Conservation (phyloP, 176 grass and related monocot genomes). For the Triticum aestivum region IWGSC_CS_RefSeq_v2.1 NC_057808.1:263183605-263184104, state of each 20-base stretch:
- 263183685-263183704: not conserved
- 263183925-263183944: not conserved
- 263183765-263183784: no score
- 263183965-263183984: slow-evolving; percentile 47
- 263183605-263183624: not conserved
- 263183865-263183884: not conserved
- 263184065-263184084: slow-evolving; percentile 40
- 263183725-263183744: not conserved
- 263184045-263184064: slow-evolving; percentile 55
- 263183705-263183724: not conserved
- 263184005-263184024: slow-evolving; percentile 83
- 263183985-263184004: slow-evolving; percentile 73
- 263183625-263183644: not conserved
- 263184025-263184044: slow-evolving; percentile 65
- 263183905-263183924: not conserved
- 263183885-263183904: not conserved
- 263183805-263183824: not conserved
- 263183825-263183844: not conserved
- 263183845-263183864: not conserved
- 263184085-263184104: not conserved
- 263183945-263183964: not conserved
- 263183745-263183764: no score
- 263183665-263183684: not conserved
- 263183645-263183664: not conserved
- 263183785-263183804: no score